phyloP scores from a whole-genome alignment of 179 eudicot species.

The Patellifolia procumbens region DNA sequence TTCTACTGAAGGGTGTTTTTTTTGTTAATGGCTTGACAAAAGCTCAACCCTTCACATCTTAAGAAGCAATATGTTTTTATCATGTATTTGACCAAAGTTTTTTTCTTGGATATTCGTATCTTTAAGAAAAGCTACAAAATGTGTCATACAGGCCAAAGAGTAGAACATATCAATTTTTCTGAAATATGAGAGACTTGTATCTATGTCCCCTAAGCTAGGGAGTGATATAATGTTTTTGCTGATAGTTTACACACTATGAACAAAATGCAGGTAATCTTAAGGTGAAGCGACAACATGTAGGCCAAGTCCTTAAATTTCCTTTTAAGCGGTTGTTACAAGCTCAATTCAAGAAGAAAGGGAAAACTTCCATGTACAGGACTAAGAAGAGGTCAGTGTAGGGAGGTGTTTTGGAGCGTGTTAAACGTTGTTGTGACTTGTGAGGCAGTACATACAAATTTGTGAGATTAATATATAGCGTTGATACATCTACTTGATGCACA shows the following conservation, averaged over 20 bases:
- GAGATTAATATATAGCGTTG: background rate
- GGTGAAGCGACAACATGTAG: slow-evolving; percentile 34
- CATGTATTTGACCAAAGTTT: background rate
- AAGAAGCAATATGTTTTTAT: background rate
- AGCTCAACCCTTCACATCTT: background rate
- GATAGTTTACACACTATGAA: background rate
- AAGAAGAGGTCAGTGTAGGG: slow-evolving; percentile 25
- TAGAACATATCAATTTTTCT: background rate
- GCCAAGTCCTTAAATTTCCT: slow-evolving; percentile 46
- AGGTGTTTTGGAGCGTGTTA: background rate
- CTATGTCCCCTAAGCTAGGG: background rate
- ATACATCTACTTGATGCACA: background rate
- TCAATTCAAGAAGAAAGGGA: slow-evolving; percentile 53
- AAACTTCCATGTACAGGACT: slow-evolving; percentile 31
- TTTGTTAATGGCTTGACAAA: background rate
- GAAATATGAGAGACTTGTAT: background rate
- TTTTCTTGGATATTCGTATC: background rate
- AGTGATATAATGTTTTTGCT: background rate
- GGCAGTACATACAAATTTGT: background rate
- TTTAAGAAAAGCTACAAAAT: background rate
- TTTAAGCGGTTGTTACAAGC: slow-evolving; percentile 58
- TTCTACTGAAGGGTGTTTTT: background rate
- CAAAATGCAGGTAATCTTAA: slow-evolving; percentile 47
- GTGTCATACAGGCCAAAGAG: background rate
- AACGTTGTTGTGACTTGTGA: background rate